Base-by-base conservation (phyloP, 2,329 filamentous ascomycete species). In the Cryphonectria carpinicola region DNA sequence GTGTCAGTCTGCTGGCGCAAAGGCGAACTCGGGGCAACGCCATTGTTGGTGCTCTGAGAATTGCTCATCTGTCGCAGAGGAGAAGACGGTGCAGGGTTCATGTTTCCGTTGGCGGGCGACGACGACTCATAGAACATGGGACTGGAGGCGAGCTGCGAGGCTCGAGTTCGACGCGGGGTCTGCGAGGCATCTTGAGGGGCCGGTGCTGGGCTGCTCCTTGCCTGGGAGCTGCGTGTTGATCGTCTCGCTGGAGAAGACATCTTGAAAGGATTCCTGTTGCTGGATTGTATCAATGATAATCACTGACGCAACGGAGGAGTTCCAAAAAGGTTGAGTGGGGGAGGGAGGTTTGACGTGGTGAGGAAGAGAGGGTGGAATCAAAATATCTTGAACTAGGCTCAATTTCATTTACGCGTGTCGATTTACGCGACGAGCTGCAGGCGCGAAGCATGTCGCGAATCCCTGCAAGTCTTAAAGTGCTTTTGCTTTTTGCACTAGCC, bases 71-170 rank as follows among this genome's bases (percentile, higher is more conserved):
- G 86, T 72, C 85, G 81, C 75, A 89, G 77, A 14, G 87, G 87
- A 52, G 87, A 89, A 10, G 86, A 88, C 39, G 76, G 75, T 49
- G 76, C 75, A 17, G 83, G 81, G 66, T 83, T 80, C 61, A 77
- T 76, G 56, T 77, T 78, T 25, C 70, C 75, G 32, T 74, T 75
- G 28, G 74, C 75, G 1, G 83, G 81, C 8, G 85, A 83, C 13
- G 84, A 89, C 76, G 84, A 89, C 76, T 87, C 89, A 81, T 90
- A 97, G 81, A 93, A 93, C 74, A 97, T 85, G 56, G 95, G 95
- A 71, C 94, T 97, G 4, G 94, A 96, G 6, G 89, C 88, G 73
- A 90, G 84, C 75, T 86, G 84, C 32, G 85, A 84, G 32, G 81
- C 75, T 46, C 83, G 82, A 66, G 79, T 81, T 69, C 80, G 80